A percentile compares a stretch with the other conserved stretches of the same genome.
Evolutionary conservation across 2,329 filamentous ascomycete genomes (phyloP).

Genomic region (Pezicula radicicola): DNA sequence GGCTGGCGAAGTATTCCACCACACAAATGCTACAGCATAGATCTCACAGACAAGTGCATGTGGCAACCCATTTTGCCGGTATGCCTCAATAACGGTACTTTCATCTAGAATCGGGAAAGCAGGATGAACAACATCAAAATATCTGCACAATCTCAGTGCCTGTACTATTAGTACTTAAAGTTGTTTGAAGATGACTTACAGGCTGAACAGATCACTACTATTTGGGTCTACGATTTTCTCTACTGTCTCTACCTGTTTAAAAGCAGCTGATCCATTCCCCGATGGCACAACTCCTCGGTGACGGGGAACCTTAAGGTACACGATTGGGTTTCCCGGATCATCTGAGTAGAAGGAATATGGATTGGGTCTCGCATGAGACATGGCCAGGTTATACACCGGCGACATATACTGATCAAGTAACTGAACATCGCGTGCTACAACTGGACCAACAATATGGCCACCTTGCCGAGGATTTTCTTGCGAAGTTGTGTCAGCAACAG

Average conservation of each 20-base stretch:
- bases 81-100: constrained; percentile 37
- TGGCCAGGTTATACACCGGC: constrained; percentile 30
- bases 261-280: constrained; percentile 35
- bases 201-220: constrained; percentile 44
- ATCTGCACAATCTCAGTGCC: constrained; percentile 32
- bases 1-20: constrained; percentile 49
- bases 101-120: constrained; percentile 61
- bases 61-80: constrained; percentile 45
- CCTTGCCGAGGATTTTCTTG: constrained; percentile 9
- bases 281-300: constrained; percentile 31
- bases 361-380: constrained; percentile 33
- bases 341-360: constrained; percentile 36
- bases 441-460: constrained; percentile 55
- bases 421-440: constrained; percentile 57
- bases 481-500: background rate
- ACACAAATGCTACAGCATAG: constrained; percentile 55
- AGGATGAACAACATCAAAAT: constrained; percentile 53
- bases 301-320: constrained; percentile 23
- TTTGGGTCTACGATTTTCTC: constrained; percentile 58
- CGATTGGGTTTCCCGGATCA: constrained; percentile 42
- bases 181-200: constrained; percentile 31
- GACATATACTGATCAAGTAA: constrained; percentile 58
- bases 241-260: constrained; percentile 50
- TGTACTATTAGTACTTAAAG: constrained; percentile 1
- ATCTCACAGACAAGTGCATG: constrained; percentile 54